Conservation (phyloP, 2,329 filamentous ascomycete species). For the Xylariaceae sp. region DNA sequence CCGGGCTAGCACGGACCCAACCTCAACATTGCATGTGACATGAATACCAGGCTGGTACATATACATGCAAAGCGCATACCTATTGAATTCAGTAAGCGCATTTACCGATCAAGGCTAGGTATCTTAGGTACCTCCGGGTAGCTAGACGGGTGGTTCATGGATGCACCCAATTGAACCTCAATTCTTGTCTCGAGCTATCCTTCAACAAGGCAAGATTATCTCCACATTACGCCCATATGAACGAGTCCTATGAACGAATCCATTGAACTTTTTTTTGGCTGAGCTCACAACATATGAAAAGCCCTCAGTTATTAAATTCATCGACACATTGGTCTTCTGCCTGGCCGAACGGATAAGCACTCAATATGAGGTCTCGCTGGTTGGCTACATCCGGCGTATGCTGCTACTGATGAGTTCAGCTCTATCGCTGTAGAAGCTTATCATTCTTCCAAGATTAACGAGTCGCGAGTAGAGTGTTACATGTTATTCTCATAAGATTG, state of each 20-base stretch:
- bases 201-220: slow-evolving; percentile 4
- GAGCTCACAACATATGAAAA: not conserved
- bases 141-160: too few species aligned
- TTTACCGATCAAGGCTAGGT: too few species aligned
- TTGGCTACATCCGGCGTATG: slow-evolving; percentile 8
- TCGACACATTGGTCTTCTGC: too few species aligned
- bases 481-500: slow-evolving; percentile 2
- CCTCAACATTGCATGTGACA: too few species aligned
- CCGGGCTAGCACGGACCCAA: too few species aligned
- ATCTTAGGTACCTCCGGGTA: too few species aligned
- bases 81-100: too few species aligned
- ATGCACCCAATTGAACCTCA: slow-evolving; percentile 2
- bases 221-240: slow-evolving; percentile 5
- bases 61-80: too few species aligned
- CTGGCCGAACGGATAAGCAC: too few species aligned
- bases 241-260: not conserved
- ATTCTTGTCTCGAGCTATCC: not conserved
- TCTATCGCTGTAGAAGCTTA: not conserved
- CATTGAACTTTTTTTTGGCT: too few species aligned
- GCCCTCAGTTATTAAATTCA: not conserved
- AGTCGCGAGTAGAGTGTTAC: slow-evolving; percentile 11
- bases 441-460: not conserved
- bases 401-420: not conserved
- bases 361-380: too few species aligned
- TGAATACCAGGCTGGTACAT: too few species aligned